Conservation (phyloP, 2,329 filamentous ascomycete genomes). For the Colletotrichum falcatum region DNA sequence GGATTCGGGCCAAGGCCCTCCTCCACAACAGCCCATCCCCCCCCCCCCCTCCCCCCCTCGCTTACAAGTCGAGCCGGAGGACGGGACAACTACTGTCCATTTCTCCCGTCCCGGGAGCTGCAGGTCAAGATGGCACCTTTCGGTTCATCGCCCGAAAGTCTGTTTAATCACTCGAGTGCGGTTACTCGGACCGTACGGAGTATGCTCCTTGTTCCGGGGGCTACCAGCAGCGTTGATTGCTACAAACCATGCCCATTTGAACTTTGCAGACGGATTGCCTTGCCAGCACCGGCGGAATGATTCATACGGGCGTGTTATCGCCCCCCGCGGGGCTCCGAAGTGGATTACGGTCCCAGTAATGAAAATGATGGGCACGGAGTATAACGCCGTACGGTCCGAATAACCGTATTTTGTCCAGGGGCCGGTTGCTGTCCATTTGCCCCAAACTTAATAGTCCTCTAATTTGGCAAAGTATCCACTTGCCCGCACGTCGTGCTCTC, state of each 20-base stretch:
- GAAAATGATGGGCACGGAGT: too few relatives aligned
- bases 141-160: not conserved
- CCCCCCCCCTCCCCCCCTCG: constrained; percentile 15
- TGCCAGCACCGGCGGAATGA: too few relatives aligned
- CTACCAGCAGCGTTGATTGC: too few relatives aligned
- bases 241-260: too few relatives aligned
- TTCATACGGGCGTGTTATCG: too few relatives aligned
- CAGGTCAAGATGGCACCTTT: not conserved
- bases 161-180: constrained; percentile 13
- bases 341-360: too few relatives aligned
- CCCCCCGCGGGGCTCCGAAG: too few relatives aligned
- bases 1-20: not conserved
- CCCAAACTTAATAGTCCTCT: not conserved
- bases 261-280: too few relatives aligned
- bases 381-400: too few relatives aligned
- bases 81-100: constrained; percentile 25
- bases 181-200: too few relatives aligned
- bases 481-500: not conserved
- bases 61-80: constrained; percentile 27
- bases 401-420: constrained; percentile 25
- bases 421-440: constrained; percentile 4
- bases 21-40: constrained; percentile 7
- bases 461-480: not conserved
- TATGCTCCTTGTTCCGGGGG: too few relatives aligned
- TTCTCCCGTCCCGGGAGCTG: not conserved